Percentiles rank a stretch among this genome's conserved stretches.
Conservation (phyloP, 768 basidiomycete species). For the Hypholoma fasciculare region DNA sequence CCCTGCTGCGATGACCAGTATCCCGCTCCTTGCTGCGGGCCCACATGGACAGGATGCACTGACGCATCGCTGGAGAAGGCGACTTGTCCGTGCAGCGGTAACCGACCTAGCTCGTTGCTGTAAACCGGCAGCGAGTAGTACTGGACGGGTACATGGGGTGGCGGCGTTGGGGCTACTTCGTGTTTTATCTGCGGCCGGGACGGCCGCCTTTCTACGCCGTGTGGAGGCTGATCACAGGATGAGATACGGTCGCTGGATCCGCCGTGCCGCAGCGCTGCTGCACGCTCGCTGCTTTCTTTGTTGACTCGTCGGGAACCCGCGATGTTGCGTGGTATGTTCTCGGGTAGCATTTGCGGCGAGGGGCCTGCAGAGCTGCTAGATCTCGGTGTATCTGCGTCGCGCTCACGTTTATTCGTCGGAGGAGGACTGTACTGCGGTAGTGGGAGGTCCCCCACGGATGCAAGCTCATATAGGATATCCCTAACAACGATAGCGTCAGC, state of each 20-base stretch:
- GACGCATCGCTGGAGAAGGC: slow-evolving; percentile 21
- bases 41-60: background rate
- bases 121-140: slow-evolving; percentile 51
- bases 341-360: slow-evolving; percentile 4
- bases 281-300: background rate
- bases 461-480: slow-evolving; percentile 74
- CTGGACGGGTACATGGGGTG: slow-evolving; percentile 11
- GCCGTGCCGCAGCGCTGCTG: background rate
- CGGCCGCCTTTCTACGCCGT: background rate
- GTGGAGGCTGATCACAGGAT: background rate
- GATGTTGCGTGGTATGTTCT: slow-evolving; percentile 28
- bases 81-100: slow-evolving; percentile 43
- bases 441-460: slow-evolving; percentile 70
- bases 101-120: slow-evolving; percentile 56
- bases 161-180: background rate
- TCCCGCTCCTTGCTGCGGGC: slow-evolving; percentile 3
- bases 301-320: slow-evolving; percentile 31
- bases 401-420: slow-evolving; percentile 57
- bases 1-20: slow-evolving; percentile 7
- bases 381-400: slow-evolving; percentile 54
- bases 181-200: slow-evolving; percentile 9
- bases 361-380: slow-evolving; percentile 15
- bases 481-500: slow-evolving; percentile 29
- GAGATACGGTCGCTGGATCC: background rate
- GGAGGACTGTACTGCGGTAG: slow-evolving; percentile 58